Percentiles rank a stretch among this genome's conserved stretches.
These are phyloP conservation scores for Solanum arcanum DNA, from an alignment of 257 asterid species.

Conservation along the genomic window DNA sequence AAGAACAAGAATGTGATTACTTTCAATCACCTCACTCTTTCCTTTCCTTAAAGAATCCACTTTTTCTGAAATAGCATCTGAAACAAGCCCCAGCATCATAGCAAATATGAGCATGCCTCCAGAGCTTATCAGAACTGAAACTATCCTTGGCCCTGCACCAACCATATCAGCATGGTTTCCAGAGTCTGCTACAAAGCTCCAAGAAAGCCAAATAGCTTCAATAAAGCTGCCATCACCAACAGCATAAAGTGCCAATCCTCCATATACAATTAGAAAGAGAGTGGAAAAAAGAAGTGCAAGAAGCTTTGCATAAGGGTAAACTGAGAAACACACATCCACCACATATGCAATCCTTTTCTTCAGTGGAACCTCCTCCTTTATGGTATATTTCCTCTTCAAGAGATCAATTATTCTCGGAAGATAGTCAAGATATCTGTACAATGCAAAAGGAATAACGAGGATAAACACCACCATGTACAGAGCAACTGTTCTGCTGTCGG, in stretches of 20 bases:
- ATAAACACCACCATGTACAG: slow-evolving; percentile 54
- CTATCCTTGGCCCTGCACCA: slow-evolving; percentile 83
- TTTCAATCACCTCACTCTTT: slow-evolving; percentile 93
- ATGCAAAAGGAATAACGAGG: slow-evolving; percentile 56
- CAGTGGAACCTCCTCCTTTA: slow-evolving; percentile 76
- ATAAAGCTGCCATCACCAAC: slow-evolving; percentile 82
- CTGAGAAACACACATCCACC: slow-evolving; percentile 92
- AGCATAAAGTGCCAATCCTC: slow-evolving; percentile 89
- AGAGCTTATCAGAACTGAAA: slow-evolving; percentile 86
- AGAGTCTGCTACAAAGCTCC: slow-evolving; percentile 94
- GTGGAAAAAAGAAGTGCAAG: slow-evolving; percentile 96
- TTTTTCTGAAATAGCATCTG: slow-evolving; percentile 97
- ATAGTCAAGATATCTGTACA: slow-evolving; percentile 68
- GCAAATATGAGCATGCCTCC: slow-evolving; percentile 99
- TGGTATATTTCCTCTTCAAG: slow-evolving; percentile 31
- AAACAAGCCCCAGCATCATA: slow-evolving; percentile 98
- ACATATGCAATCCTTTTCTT: slow-evolving; percentile 83
- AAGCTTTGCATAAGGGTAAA: slow-evolving; percentile 88
- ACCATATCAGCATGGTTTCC: slow-evolving; percentile 92
- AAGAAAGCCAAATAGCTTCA: slow-evolving; percentile 96
- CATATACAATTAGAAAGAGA: slow-evolving; percentile 83
- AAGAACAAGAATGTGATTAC: slow-evolving; percentile 87
- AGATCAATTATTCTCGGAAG: slow-evolving; percentile 51
- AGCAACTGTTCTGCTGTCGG: slow-evolving; percentile 56
- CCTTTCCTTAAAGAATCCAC: slow-evolving; percentile 96